Evolutionary conservation across 1,139 yeast genomes (phyloP).

Genomic region (Candida glucosophila): DNA sequence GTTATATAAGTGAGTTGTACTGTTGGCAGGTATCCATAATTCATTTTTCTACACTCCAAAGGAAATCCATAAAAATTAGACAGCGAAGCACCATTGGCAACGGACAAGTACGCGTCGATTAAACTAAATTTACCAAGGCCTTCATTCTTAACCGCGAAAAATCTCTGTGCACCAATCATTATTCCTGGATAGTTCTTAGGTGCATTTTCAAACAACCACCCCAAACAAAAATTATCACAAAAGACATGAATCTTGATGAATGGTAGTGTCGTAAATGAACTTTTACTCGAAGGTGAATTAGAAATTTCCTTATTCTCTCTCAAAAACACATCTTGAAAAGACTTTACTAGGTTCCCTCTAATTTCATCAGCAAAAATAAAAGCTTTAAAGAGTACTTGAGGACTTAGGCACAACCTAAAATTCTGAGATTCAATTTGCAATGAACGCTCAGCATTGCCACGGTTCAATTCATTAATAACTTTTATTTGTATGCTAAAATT

Average conservation of each 20-base stretch:
- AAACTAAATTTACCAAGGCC: constrained; percentile 59
- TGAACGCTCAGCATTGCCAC: constrained; percentile 22
- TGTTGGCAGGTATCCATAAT: constrained; percentile 60
- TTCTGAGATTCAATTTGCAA: constrained; percentile 52
- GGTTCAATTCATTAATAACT: constrained; percentile 22
- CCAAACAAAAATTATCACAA: constrained; percentile 62
- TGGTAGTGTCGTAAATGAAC: no score
- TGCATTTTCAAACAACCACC: constrained; percentile 54
- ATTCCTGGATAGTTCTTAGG: constrained; percentile 54
- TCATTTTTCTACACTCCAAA: constrained; percentile 37
- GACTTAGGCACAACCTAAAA: constrained; percentile 50
- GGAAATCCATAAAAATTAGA: constrained; percentile 39
- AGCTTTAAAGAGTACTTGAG: constrained; percentile 37
- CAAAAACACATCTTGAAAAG: no score
- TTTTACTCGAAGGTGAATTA: no score
- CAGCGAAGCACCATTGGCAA: constrained; percentile 53
- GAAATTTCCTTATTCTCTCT: no score
- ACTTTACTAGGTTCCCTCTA: neutral
- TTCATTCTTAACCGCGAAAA: constrained; percentile 55
- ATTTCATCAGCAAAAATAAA: constrained; percentile 14
- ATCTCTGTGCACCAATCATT: constrained; percentile 66
- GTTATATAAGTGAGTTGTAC: constrained; percentile 53
- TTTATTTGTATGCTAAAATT: constrained; percentile 33
- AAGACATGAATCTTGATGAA: constrained; percentile 48
- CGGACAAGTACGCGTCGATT: constrained; percentile 55